Evolutionary conservation across 768 basidiomycete genomes (phyloP).

Genomic region (Amylocystis lapponica): DNA sequence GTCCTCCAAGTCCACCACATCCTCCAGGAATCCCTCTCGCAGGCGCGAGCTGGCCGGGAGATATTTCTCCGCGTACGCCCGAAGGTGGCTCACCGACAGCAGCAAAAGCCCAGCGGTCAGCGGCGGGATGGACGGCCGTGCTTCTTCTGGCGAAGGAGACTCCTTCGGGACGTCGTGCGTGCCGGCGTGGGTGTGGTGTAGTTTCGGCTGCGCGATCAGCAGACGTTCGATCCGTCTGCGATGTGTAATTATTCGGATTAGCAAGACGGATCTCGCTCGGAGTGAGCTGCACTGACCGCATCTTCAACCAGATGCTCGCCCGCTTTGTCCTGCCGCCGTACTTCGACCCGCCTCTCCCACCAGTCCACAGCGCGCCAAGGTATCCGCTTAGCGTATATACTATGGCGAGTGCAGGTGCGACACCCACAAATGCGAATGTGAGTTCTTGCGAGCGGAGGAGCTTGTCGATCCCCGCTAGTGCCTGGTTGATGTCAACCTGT

Average conservation of each 20-base stretch:
- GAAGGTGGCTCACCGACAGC: slow-evolving; percentile 61
- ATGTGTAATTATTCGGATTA: background rate
- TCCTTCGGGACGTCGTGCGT: slow-evolving; percentile 3
- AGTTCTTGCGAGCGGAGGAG: slow-evolving; percentile 91
- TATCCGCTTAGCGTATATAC: slow-evolving; percentile 64
- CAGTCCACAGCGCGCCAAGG: slow-evolving; percentile 42
- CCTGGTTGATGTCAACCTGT: slow-evolving; percentile 89
- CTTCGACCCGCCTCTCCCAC: slow-evolving; percentile 40
- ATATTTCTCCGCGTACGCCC: slow-evolving; percentile 53
- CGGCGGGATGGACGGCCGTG: slow-evolving; percentile 34
- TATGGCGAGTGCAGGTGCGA: slow-evolving; percentile 82
- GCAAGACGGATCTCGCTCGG: background rate
- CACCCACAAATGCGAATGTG: slow-evolving; percentile 95
- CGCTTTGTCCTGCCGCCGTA: slow-evolving; percentile 55
- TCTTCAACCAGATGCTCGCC: slow-evolving; percentile 58
- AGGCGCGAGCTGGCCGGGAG: slow-evolving; percentile 56
- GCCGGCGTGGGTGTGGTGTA: slow-evolving; percentile 9
- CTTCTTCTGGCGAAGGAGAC: slow-evolving; percentile 11
- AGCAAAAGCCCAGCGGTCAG: slow-evolving; percentile 70
- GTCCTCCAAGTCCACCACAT: slow-evolving; percentile 78
- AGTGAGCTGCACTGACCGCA: slow-evolving; percentile 43
- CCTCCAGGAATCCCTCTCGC: slow-evolving; percentile 78
- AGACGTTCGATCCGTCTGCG: slow-evolving; percentile 64
- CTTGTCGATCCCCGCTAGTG: slow-evolving; percentile 87
- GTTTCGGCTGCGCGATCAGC: slow-evolving; percentile 44